Percentiles rank a stretch among this genome's conserved stretches.
Conservation (phyloP, 495 filamentous ascomycete genomes). For the Neurospora sp. region DNA sequence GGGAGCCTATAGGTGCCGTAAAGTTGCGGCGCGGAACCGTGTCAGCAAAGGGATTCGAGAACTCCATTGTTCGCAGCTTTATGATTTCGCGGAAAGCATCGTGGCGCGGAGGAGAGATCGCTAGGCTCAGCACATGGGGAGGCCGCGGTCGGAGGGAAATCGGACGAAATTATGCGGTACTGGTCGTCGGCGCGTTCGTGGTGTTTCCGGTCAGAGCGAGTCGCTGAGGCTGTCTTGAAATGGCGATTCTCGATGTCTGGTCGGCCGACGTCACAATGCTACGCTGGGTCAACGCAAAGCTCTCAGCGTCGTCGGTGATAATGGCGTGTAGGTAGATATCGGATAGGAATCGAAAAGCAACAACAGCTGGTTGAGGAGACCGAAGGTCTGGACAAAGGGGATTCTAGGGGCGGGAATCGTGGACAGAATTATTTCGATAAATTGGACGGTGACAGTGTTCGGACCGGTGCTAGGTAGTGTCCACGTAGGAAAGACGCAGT, state of each 20-base stretch:
- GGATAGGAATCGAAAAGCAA: background rate
- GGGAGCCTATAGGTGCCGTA: conserved; percentile 23
- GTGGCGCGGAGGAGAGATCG: background rate
- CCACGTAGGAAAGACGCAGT: background rate
- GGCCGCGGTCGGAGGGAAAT: background rate
- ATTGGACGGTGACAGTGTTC: background rate
- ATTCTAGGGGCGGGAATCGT: background rate
- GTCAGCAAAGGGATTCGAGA: conserved; percentile 17
- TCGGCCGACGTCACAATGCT: background rate
- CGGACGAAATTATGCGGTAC: background rate
- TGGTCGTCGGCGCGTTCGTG: background rate
- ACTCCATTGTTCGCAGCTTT: conserved; percentile 15
- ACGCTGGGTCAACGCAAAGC: background rate
- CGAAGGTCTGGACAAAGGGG: background rate
- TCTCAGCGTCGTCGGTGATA: background rate
- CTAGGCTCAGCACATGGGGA: background rate
- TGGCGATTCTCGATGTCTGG: background rate
- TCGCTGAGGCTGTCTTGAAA: background rate
- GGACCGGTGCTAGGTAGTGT: background rate
- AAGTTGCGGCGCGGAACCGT: conserved; percentile 30
- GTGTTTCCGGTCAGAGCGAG: background rate
- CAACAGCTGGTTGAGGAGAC: background rate
- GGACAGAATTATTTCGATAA: background rate
- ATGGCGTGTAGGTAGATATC: background rate
- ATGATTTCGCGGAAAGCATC: conserved; percentile 13